Conservation (phyloP, 2,329 filamentous ascomycete genomes). For the Fusarium oxysporum region DNA sequence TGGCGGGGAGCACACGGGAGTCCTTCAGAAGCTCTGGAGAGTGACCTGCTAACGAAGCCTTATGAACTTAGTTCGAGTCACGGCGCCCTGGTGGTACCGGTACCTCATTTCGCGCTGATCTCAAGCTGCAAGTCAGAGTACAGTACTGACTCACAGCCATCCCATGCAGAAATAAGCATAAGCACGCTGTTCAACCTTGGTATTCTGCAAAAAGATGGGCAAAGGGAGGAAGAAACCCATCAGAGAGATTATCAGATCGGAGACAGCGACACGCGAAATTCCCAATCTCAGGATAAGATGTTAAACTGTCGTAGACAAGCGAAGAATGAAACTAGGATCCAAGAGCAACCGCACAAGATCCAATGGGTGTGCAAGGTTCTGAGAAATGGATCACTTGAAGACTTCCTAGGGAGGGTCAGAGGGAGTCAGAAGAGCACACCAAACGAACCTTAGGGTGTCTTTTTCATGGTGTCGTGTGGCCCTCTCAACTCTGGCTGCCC, state of each 20-base stretch:
- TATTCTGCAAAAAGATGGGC: not conserved
- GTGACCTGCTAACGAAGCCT: slow-evolving; percentile 25
- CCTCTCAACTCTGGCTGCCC: slow-evolving; percentile 34
- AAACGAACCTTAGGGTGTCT: slow-evolving; percentile 34
- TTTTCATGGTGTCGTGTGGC: slow-evolving; percentile 36
- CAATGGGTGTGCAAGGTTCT: slow-evolving; percentile 33
- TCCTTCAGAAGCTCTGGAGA: slow-evolving; percentile 5
- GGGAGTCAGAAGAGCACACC: slow-evolving; percentile 41
- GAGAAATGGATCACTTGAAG: slow-evolving; percentile 22
- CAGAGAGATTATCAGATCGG: slow-evolving; percentile 15
- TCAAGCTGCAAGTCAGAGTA: slow-evolving; percentile 9
- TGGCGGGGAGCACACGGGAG: slow-evolving; percentile 4
- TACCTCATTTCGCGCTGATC: slow-evolving; percentile 2
- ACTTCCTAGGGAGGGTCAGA: slow-evolving; percentile 35
- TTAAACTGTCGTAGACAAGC: slow-evolving; percentile 21
- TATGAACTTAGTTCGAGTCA: slow-evolving; percentile 31
- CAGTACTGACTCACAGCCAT: slow-evolving; percentile 11
- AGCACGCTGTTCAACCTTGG: slow-evolving; percentile 8
- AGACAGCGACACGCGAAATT: slow-evolving; percentile 27
- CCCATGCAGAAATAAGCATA: slow-evolving; percentile 10
- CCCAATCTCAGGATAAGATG: slow-evolving; percentile 20
- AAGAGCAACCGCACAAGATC: slow-evolving; percentile 15
- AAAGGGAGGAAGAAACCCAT: slow-evolving; percentile 27
- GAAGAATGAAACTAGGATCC: slow-evolving; percentile 35
- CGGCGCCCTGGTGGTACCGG: not conserved